Evolutionary conservation across 2,329 filamentous ascomycete genomes (phyloP).

Genomic region (Iodosphaeria phyllophila): DNA sequence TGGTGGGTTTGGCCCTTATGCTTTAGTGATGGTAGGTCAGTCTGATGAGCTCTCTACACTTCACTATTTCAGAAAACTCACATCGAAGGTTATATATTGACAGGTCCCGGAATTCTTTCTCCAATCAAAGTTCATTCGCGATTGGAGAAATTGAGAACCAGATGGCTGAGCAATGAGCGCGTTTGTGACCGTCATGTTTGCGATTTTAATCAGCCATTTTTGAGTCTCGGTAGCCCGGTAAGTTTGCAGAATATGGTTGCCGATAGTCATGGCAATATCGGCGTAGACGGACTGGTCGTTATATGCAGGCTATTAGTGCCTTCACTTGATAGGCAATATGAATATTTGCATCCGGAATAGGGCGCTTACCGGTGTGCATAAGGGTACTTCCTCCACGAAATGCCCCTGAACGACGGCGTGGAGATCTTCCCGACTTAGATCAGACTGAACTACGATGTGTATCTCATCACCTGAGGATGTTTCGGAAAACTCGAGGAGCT

Average conservation of each 20-base stretch:
- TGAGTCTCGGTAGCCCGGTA: background rate
- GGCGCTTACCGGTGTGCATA: background rate
- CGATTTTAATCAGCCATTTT: background rate
- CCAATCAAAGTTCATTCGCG: background rate
- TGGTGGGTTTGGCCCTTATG: background rate
- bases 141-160: background rate
- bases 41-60: background rate
- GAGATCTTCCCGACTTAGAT: background rate
- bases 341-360: no score
- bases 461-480: no score
- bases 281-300: background rate
- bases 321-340: no score
- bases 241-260: background rate
- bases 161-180: background rate
- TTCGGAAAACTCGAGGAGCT: no score
- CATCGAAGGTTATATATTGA: background rate
- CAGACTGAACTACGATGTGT: background rate
- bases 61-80: background rate
- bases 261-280: background rate
- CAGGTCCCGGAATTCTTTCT: background rate
- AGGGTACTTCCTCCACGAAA: background rate
- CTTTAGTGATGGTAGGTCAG: background rate
- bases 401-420: background rate
- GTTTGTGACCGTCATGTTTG: background rate
- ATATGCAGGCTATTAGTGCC: no score